A percentile compares a stretch with the other conserved stretches of the same genome.
Evolutionary conservation across 345 rosid species (phyloP).

Genomic region (Clarkia xantiana): DNA sequence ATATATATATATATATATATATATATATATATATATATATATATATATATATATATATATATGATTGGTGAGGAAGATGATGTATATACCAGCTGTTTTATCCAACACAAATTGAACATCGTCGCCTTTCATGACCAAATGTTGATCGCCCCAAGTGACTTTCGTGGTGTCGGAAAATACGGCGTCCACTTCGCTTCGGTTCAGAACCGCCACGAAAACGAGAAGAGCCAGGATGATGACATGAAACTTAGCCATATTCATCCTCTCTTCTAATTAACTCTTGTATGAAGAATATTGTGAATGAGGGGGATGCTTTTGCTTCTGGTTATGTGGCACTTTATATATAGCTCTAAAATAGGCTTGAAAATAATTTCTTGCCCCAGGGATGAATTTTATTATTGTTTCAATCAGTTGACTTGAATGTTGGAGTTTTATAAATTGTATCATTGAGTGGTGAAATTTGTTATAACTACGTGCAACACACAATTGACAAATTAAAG

Average conservation of each 20-base stretch:
- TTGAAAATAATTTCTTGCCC: neutral
- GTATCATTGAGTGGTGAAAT: too few species aligned
- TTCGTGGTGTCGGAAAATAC: constrained; percentile 6
- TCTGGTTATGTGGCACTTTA: neutral
- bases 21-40: too few species aligned
- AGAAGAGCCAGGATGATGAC: constrained; percentile 2
- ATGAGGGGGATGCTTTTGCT: neutral
- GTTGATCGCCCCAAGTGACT: constrained; percentile 9
- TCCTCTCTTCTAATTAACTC: neutral
- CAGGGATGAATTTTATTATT: neutral
- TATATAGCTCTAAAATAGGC: neutral
- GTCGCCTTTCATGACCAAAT: neutral
- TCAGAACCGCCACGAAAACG: neutral
- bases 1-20: too few species aligned
- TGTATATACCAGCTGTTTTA: constrained; percentile 6
- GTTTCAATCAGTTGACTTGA: too few species aligned
- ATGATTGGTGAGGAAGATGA: too few species aligned
- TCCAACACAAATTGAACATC: constrained; percentile 8
- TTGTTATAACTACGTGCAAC: too few species aligned
- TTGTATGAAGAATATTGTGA: neutral
- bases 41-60: too few species aligned
- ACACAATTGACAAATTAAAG: too few species aligned
- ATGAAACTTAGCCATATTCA: constrained; percentile 1
- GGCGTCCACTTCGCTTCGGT: neutral
- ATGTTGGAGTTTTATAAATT: too few species aligned